A percentile compares a stretch with the other conserved stretches of the same genome.
These are phyloP conservation scores for Lactifluus pinguis DNA, from an alignment of 768 basidiomycete genomes.

Conservation along the genomic window DNA sequence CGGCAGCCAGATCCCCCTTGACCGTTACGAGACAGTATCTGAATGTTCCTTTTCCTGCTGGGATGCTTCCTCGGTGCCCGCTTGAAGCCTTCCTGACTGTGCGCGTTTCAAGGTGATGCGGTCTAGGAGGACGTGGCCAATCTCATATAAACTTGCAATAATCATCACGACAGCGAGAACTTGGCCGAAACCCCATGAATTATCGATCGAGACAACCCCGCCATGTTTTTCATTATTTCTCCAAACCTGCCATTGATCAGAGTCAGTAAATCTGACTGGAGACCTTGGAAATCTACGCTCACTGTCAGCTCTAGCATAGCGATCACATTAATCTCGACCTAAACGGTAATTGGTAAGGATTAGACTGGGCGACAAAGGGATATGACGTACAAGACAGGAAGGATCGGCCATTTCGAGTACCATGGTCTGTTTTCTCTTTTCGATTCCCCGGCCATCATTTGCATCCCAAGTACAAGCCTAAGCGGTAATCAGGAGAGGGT, in stretches of 20 bases:
- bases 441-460: neutral
- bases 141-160: constrained; percentile 3
- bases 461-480: too few relatives aligned
- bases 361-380: neutral
- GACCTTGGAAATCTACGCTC: neutral
- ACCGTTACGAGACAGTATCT: too few relatives aligned
- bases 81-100: too few relatives aligned
- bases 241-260: neutral
- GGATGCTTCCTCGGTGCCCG: too few relatives aligned
- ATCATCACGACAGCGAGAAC: constrained; percentile 13
- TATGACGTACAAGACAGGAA: constrained; percentile 2
- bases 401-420: neutral
- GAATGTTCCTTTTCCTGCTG: too few relatives aligned
- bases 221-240: neutral
- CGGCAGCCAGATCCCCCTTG: too few relatives aligned
- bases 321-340: constrained; percentile 6
- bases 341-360: neutral
- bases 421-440: neutral
- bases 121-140: neutral
- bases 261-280: neutral
- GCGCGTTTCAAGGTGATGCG: too few relatives aligned
- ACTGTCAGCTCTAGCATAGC: constrained; percentile 13
- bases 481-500: too few relatives aligned
- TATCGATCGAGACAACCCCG: neutral
- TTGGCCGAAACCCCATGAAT: constrained; percentile 12